Percentiles rank a stretch among this genome's conserved stretches.
These are phyloP conservation scores for Apiotrichum siamense DNA, from an alignment of 1,284 basidiomycete genomes.

Conservation along the genomic window DNA sequence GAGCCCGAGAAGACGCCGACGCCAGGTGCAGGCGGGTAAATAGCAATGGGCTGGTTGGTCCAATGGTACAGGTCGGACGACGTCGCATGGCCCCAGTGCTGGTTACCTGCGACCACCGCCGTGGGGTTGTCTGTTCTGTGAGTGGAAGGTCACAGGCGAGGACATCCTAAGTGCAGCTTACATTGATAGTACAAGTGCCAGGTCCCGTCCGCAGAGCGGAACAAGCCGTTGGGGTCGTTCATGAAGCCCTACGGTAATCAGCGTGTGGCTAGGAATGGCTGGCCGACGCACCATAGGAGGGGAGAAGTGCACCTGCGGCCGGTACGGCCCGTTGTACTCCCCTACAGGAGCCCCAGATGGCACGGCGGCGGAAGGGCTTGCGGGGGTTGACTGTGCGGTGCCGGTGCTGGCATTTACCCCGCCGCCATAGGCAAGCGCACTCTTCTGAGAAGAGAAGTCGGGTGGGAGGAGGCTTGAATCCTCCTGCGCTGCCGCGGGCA, in stretches of 20 bases:
- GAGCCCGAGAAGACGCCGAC: conserved; percentile 44
- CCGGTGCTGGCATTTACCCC: too few species aligned
- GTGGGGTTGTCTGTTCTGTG: conserved; percentile 40
- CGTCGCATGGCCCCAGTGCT: conserved; percentile 50
- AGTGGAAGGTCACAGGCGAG: conserved; percentile 6
- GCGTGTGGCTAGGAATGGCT: background rate
- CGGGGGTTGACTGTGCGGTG: too few species aligned
- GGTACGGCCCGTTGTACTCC: too few species aligned
- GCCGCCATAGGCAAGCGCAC: too few species aligned
- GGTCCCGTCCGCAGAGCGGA: conserved; percentile 40
- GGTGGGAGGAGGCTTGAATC: too few species aligned
- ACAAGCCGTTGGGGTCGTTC: conserved; percentile 50
- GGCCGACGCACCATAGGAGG: conserved; percentile 26
- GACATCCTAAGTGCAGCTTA: too few species aligned
- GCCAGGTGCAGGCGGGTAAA: conserved; percentile 31
- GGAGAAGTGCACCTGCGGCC: conserved; percentile 28
- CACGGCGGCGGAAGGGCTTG: too few species aligned
- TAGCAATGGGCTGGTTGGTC: conserved; percentile 46
- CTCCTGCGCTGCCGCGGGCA: too few species aligned
- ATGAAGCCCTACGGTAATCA: conserved; percentile 37
- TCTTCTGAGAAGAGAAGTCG: too few species aligned
- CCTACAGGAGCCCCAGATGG: too few species aligned
- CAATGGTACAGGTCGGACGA: conserved; percentile 47
- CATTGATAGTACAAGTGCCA: conserved; percentile 50
- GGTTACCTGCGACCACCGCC: conserved; percentile 44